Evolutionary conservation across 2,329 filamentous ascomycete genomes (phyloP).

Genomic region (Gyromitra esculenta): DNA sequence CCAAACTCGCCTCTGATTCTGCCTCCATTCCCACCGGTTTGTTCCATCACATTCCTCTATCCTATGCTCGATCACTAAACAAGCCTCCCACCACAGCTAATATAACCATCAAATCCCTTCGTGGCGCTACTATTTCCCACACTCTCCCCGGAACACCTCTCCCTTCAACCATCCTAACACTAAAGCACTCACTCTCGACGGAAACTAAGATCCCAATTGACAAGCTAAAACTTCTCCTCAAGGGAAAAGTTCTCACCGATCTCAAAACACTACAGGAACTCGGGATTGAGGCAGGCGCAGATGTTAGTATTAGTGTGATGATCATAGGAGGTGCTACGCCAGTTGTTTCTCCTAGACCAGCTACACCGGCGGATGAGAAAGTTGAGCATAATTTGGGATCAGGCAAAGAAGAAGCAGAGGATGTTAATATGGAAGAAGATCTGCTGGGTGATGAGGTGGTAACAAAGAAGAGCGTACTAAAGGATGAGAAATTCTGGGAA

Average conservation of each 20-base stretch:
- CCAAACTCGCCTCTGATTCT: conserved; percentile 59
- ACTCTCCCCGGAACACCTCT: conserved; percentile 71
- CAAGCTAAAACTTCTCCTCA: conserved; percentile 85
- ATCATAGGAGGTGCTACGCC: conserved; percentile 75
- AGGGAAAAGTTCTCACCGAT: conserved; percentile 85
- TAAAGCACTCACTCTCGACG: conserved; percentile 75
- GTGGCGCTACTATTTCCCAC: conserved; percentile 67
- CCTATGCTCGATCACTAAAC: conserved; percentile 9
- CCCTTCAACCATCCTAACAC: conserved; percentile 78
- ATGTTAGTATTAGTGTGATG: conserved; percentile 86
- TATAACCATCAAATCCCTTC: conserved; percentile 77
- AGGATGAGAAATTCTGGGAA: conserved; percentile 81
- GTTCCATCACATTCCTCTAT: conserved; percentile 62
- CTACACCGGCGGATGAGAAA: conserved; percentile 63
- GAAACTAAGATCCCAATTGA: conserved; percentile 73
- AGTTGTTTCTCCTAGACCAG: conserved; percentile 64
- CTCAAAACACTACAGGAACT: conserved; percentile 80
- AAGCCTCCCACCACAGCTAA: conserved; percentile 59
- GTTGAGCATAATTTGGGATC: conserved; percentile 57
- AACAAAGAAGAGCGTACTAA: conserved; percentile 64
- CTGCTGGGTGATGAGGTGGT: conserved; percentile 66
- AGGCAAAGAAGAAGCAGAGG: conserved; percentile 58
- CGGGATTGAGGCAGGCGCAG: conserved; percentile 65
- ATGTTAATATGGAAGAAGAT: conserved; percentile 63
- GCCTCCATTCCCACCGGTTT: conserved; percentile 63